A percentile compares a stretch with the other conserved stretches of the same genome.
Evolutionary conservation across 1,284 basidiomycete genomes (phyloP).

Genomic region (Termitomyces sp.): DNA sequence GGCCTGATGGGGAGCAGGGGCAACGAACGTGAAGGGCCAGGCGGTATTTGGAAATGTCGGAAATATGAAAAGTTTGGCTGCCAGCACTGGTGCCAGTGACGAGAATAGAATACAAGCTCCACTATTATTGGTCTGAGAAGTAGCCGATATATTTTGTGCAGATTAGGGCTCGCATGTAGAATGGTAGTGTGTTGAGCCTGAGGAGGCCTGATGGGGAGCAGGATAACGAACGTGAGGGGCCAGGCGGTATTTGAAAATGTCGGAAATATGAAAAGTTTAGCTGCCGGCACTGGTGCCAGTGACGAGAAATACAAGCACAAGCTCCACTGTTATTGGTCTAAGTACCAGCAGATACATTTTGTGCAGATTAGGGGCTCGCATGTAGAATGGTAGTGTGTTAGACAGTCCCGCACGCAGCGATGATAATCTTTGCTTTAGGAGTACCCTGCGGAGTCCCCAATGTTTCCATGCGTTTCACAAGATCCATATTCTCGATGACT

Average conservation of each 20-base stretch:
- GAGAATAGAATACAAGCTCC: not conserved
- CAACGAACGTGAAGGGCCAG: not conserved
- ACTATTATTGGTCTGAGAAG: not conserved
- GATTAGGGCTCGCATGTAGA: not conserved
- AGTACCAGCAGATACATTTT: not conserved
- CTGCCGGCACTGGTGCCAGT: not conserved
- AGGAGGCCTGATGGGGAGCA: not conserved
- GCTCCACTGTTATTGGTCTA: not conserved
- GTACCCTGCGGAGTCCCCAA: constrained; percentile 17
- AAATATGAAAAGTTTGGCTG: too few species aligned
- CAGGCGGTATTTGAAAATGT: not conserved
- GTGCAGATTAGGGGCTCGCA: not conserved
- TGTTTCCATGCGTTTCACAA: constrained; percentile 17
- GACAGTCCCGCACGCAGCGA: constrained; percentile 15
- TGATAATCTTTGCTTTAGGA: constrained; percentile 15
- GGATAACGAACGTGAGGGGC: not conserved
- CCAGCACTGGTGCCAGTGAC: not conserved
- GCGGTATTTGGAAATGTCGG: not conserved
- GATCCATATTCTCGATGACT: constrained; percentile 19
- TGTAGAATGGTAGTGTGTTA: constrained; percentile 2
- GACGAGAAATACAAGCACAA: not conserved
- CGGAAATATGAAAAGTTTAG: too few species aligned
- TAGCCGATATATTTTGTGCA: not conserved
- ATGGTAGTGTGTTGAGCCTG: not conserved
- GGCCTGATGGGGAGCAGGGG: too few species aligned